Conservation (phyloP, 148 eudicot genomes). For the Vaccinium macrocarpon region DNA sequence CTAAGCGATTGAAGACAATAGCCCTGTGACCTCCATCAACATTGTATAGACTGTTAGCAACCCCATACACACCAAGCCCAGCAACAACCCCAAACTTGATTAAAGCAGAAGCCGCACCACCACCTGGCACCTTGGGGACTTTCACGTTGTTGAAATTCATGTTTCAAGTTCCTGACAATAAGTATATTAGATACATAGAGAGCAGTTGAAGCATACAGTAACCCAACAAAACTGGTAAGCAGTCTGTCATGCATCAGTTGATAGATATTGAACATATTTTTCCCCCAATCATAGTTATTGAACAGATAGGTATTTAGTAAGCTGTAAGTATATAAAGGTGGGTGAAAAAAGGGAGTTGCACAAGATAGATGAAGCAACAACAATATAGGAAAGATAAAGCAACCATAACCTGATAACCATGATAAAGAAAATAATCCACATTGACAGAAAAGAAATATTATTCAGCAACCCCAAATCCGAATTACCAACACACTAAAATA, state of each 20-base stretch:
- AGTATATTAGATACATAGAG: background rate
- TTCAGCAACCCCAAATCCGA: no score
- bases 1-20: conserved; percentile 82
- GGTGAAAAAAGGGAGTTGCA: background rate
- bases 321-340: no score
- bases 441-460: no score
- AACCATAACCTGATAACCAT: background rate
- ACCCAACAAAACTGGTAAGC: background rate
- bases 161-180: conserved; percentile 23
- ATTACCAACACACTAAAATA: background rate
- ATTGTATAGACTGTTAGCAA: conserved; percentile 77
- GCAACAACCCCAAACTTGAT: conserved; percentile 60
- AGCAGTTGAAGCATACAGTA: background rate
- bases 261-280: background rate
- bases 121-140: conserved; percentile 82
- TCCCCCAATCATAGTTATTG: no score
- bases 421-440: background rate
- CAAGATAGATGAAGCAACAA: background rate
- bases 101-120: conserved; percentile 70
- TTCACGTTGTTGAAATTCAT: conserved; percentile 86
- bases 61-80: conserved; percentile 68
- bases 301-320: background rate
- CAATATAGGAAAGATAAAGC: background rate
- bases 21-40: conserved; percentile 96
- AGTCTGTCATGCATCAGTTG: background rate